These are phyloP conservation scores for Rubia peregrina DNA, from an alignment of 305 asterid genomes.

Conservation along the genomic window DNA sequence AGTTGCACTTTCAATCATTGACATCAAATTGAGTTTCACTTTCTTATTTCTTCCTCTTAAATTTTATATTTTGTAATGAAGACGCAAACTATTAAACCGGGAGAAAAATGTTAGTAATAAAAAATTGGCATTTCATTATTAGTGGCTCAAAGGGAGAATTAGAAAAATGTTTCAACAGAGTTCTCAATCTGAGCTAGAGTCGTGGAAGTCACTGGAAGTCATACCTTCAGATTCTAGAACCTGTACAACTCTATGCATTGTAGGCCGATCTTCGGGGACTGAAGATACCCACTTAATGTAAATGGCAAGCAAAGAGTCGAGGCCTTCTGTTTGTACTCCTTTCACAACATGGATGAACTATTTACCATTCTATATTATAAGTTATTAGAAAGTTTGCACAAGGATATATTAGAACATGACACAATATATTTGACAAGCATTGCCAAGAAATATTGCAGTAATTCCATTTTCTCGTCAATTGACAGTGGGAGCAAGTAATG, in stretches of 20 bases:
- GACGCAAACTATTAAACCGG: too few species aligned
- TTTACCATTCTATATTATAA: constrained; percentile 67
- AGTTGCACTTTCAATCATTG: too few species aligned
- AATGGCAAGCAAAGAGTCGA: constrained; percentile 62
- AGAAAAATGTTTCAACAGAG: constrained; percentile 15
- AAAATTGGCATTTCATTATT: too few species aligned
- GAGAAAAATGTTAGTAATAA: too few species aligned
- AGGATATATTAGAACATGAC: constrained; percentile 4
- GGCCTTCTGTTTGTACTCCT: constrained; percentile 64
- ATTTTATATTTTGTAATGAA: too few species aligned
- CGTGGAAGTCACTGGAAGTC: constrained; percentile 94
- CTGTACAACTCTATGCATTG: constrained; percentile 89
- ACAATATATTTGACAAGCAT: neutral
- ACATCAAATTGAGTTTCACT: too few species aligned
- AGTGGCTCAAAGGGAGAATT: too few species aligned
- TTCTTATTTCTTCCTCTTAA: too few species aligned
- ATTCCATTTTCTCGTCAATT: neutral
- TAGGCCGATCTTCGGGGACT: constrained; percentile 83
- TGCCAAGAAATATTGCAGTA: neutral
- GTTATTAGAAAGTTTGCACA: constrained; percentile 53
- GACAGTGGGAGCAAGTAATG: neutral
- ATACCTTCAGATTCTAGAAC: constrained; percentile 82
- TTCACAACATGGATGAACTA: constrained; percentile 68
- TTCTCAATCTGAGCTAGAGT: constrained; percentile 69
- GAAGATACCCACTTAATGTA: constrained; percentile 87